Percentiles rank a stretch among this genome's conserved stretches.
phyloP scores from a whole-genome alignment of 495 filamentous ascomycete genomes.

The Lophiotrema nucula region DNA sequence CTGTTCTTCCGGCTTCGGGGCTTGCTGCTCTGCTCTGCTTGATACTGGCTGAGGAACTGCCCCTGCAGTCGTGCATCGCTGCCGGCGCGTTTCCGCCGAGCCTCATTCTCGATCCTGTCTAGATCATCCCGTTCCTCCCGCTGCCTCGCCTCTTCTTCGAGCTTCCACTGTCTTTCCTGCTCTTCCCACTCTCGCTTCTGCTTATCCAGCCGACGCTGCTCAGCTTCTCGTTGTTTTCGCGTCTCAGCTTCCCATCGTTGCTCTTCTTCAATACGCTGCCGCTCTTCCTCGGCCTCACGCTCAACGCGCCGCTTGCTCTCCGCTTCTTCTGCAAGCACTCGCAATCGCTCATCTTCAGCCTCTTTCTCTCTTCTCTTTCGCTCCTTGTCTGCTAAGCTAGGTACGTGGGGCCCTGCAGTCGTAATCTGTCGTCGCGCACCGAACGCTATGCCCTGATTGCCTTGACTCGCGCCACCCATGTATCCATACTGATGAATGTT shows the following conservation, averaged over 20 bases:
- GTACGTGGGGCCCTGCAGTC: slow-evolving; percentile 71
- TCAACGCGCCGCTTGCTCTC: slow-evolving; percentile 60
- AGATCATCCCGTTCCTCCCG: slow-evolving; percentile 73
- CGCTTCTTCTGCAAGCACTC: slow-evolving; percentile 63
- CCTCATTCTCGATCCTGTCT: slow-evolving; percentile 63
- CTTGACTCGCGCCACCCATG: slow-evolving; percentile 96
- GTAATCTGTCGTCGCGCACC: slow-evolving; percentile 92
- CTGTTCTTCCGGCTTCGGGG: slow-evolving; percentile 32
- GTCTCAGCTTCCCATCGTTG: slow-evolving; percentile 79
- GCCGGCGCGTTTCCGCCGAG: slow-evolving; percentile 56
- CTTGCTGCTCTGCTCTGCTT: slow-evolving; percentile 50
- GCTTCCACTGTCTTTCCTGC: slow-evolving; percentile 77
- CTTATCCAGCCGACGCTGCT: slow-evolving; percentile 65
- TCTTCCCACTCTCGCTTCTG: slow-evolving; percentile 82
- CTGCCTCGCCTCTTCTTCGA: slow-evolving; percentile 72
- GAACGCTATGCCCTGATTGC: slow-evolving; percentile 89
- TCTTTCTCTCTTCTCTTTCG: slow-evolving; percentile 55
- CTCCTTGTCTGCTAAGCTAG: slow-evolving; percentile 68
- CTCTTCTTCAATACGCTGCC: slow-evolving; percentile 67
- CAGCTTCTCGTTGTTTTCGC: slow-evolving; percentile 62
- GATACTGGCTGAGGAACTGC: slow-evolving; percentile 84
- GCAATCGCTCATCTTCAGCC: slow-evolving; percentile 59
- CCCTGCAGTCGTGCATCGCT: slow-evolving; percentile 71
- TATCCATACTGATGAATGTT: slow-evolving; percentile 95
- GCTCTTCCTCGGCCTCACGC: slow-evolving; percentile 68